Evolutionary conservation across 208 protist genomes (phyloP).

Genomic region (Trypanosoma conorhini): DNA sequence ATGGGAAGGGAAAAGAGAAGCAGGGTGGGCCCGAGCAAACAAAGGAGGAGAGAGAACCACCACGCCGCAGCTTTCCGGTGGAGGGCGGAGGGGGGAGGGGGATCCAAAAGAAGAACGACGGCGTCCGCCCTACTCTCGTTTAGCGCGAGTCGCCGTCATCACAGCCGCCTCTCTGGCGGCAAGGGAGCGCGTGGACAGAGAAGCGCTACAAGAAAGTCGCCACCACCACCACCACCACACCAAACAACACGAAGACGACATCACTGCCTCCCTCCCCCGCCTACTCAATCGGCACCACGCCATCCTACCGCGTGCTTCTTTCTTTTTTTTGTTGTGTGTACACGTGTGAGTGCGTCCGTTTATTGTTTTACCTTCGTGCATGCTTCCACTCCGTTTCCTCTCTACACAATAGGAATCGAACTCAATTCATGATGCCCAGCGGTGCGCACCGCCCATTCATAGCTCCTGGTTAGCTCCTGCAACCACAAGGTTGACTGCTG

Average conservation of each 20-base stretch:
- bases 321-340: neutral
- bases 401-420: slow-evolving; percentile 27
- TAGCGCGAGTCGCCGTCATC: neutral
- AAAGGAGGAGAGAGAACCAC: neutral
- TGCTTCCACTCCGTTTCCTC: neutral
- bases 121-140: neutral
- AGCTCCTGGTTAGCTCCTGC: slow-evolving; percentile 44
- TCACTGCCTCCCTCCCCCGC: neutral
- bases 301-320: neutral
- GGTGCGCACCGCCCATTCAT: slow-evolving; percentile 53
- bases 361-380: neutral
- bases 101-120: neutral
- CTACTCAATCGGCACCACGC: neutral
- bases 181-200: neutral
- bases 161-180: neutral
- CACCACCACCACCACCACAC: neutral
- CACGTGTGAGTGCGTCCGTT: neutral
- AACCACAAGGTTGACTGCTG: slow-evolving; percentile 12
- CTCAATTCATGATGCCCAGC: slow-evolving; percentile 41
- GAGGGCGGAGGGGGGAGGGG: too few relatives aligned
- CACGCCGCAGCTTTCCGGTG: neutral
- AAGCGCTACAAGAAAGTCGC: neutral
- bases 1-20: neutral
- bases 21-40: neutral
- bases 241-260: neutral